phyloP scores from a whole-genome alignment of 768 basidiomycete genomes.

The Mycena kentingensis region DNA sequence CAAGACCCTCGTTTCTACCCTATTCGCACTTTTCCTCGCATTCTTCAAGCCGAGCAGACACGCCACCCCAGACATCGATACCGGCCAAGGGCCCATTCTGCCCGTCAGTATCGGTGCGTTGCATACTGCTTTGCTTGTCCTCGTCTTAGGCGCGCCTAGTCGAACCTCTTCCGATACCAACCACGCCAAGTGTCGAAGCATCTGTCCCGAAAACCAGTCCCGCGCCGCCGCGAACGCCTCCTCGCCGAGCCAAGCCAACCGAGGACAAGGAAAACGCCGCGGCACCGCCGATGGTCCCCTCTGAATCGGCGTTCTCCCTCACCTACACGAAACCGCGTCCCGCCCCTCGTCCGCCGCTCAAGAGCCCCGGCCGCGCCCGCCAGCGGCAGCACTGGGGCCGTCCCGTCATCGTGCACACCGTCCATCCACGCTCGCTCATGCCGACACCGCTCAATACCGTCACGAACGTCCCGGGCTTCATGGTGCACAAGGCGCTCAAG shows the following conservation, averaged over 20 bases:
- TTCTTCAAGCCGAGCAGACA: not conserved
- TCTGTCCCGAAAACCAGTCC: too few relatives aligned
- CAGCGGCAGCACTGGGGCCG: not conserved
- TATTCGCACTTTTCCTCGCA: not conserved
- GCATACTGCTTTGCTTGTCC: not conserved
- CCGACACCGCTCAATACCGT: not conserved
- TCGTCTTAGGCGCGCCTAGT: too few relatives aligned
- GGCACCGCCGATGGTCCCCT: not conserved
- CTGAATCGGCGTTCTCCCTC: not conserved
- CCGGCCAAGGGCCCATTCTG: not conserved
- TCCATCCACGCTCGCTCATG: constrained; percentile 2
- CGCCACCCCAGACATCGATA: too few relatives aligned
- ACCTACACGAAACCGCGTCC: not conserved
- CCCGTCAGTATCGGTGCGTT: not conserved
- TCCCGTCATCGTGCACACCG: not conserved
- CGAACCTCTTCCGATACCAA: too few relatives aligned
- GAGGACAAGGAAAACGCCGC: too few relatives aligned
- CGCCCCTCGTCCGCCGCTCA: not conserved
- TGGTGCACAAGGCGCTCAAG: not conserved
- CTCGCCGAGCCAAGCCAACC: not conserved
- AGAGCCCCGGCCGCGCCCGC: not conserved
- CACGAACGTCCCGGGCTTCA: not conserved
- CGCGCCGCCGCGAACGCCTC: not conserved
- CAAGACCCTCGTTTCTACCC: not conserved
- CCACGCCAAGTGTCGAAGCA: too few relatives aligned